These are phyloP conservation scores for Ligustrum vulgare DNA, from an alignment of 257 asterid genomes.

Conservation along the genomic window DNA sequence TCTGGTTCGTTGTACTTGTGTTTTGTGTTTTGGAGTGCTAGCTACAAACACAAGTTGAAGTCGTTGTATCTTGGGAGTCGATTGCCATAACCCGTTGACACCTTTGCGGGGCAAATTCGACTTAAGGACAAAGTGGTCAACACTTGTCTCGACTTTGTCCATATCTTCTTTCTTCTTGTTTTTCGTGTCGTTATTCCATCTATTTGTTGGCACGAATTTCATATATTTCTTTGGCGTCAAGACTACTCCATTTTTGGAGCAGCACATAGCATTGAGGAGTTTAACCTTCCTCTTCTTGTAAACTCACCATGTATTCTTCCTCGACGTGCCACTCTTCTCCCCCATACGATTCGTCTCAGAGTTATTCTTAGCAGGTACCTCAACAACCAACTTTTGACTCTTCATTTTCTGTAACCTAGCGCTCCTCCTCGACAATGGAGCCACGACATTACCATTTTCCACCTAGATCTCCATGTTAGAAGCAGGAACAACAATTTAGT, in stretches of 20 bases:
- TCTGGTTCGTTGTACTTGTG: no score
- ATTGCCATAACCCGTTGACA: no score
- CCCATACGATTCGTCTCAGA: neutral
- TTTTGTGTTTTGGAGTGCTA: no score
- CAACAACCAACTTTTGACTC: neutral
- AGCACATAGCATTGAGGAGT: neutral
- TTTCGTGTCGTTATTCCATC: neutral
- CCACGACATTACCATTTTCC: neutral
- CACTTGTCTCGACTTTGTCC: no score
- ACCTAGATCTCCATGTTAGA: neutral
- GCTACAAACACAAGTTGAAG: no score
- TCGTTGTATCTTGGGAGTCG: no score
- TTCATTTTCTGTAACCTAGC: neutral
- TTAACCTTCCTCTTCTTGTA: neutral
- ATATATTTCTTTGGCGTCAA: neutral
- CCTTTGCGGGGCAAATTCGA: no score
- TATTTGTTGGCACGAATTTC: neutral
- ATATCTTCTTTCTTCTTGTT: no score
- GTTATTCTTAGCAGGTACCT: neutral
- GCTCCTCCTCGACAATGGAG: neutral
- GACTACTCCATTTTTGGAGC: slow-evolving; percentile 1
- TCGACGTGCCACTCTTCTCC: neutral
- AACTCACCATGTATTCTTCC: neutral
- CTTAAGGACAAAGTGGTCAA: no score
- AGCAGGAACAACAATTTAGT: neutral